phyloP scores from a whole-genome alignment of 495 filamentous ascomycete genomes.

The Penicillium maclennaniae region DNA sequence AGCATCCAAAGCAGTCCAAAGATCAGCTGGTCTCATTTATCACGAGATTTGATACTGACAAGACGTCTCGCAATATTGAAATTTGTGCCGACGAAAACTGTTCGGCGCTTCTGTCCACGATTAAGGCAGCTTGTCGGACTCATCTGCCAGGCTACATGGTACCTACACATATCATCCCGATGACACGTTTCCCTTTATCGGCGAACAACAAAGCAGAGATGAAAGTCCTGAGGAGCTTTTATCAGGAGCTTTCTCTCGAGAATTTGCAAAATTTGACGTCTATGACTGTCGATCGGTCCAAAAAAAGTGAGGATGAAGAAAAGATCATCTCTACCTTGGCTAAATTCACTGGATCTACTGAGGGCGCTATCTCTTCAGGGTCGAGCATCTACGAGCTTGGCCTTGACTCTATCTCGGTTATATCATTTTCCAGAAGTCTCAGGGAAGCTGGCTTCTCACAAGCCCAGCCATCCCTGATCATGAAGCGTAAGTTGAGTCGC shows the following conservation, averaged over 20 bases:
- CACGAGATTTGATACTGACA: conserved; percentile 11
- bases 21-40: conserved; percentile 43
- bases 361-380: conserved; percentile 41
- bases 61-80: conserved; percentile 11
- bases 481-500: conserved; percentile 47
- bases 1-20: conserved; percentile 40
- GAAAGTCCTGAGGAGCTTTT: conserved; percentile 49
- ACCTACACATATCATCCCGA: conserved; percentile 45
- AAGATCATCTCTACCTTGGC: conserved; percentile 51
- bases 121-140: conserved; percentile 36
- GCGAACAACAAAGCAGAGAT: conserved; percentile 48
- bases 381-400: conserved; percentile 78
- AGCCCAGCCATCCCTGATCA: conserved; percentile 59
- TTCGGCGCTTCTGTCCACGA: conserved; percentile 12
- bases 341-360: conserved; percentile 40
- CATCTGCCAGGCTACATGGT: conserved; percentile 54
- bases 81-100: conserved; percentile 14
- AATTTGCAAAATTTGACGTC: conserved; percentile 54
- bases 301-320: conserved; percentile 33
- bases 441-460: conserved; percentile 50
- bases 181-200: conserved; percentile 40
- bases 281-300: conserved; percentile 29
- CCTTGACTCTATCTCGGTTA: conserved; percentile 76
- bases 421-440: conserved; percentile 55
- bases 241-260: conserved; percentile 48